A percentile compares a stretch with the other conserved stretches of the same genome.
Evolutionary conservation across 2,329 filamentous ascomycete species (phyloP).

Genomic region (Aspergillus caelatus): DNA sequence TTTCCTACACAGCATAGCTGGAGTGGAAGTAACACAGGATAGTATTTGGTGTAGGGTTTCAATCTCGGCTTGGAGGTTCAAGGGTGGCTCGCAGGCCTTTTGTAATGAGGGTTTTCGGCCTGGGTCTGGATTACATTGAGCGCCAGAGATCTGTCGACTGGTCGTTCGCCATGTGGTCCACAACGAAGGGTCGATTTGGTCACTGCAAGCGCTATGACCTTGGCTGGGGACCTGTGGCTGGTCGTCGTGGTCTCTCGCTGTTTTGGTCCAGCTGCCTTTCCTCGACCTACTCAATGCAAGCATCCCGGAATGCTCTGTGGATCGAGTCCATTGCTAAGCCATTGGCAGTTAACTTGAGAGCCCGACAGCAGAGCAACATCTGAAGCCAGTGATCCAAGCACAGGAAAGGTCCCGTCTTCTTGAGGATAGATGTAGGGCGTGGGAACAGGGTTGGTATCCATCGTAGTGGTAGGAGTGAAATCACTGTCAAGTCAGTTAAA

Average conservation of each 20-base stretch:
- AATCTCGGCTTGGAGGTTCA: not conserved
- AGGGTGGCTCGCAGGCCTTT: not conserved
- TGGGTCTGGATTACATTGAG: not conserved
- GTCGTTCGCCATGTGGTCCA: not conserved
- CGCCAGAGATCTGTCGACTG: not conserved
- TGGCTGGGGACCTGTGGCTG: not conserved
- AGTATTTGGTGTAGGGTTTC: not conserved
- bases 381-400: slow-evolving; percentile 9
- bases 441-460: not conserved
- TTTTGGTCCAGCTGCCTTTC: not conserved
- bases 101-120: not conserved
- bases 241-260: not conserved
- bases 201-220: not conserved
- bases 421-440: slow-evolving; percentile 6
- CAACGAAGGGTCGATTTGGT: not conserved
- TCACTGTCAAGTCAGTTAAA: slow-evolving; percentile 5
- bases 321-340: slow-evolving; percentile 14
- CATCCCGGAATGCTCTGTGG: slow-evolving; percentile 16
- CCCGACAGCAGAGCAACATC: slow-evolving; percentile 10
- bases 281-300: slow-evolving; percentile 8
- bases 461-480: not conserved
- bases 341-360: slow-evolving; percentile 13
- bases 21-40: not conserved
- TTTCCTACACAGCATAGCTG: not conserved
- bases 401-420: slow-evolving; percentile 7